Conservation (phyloP, 2,329 filamentous ascomycete species). For the Periconia sp. region DNA sequence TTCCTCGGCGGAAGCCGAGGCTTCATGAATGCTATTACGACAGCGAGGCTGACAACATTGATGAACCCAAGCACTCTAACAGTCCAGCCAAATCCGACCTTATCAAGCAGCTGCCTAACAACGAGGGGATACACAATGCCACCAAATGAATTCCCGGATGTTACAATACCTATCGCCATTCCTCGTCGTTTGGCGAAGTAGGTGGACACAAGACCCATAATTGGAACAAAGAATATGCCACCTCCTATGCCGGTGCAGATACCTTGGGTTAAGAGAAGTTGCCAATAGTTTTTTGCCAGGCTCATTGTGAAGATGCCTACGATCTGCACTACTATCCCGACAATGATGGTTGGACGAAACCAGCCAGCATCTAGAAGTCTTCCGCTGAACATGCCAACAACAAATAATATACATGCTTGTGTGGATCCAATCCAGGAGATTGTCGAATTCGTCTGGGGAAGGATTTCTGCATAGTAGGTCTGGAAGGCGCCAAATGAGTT, state of each 20-base stretch:
- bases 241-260: constrained; percentile 39
- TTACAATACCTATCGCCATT: constrained; percentile 64
- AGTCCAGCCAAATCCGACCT: constrained; percentile 39
- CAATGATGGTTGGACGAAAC: constrained; percentile 50
- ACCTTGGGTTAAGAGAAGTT: constrained; percentile 43
- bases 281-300: constrained; percentile 56
- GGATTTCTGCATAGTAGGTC: constrained; percentile 51
- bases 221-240: constrained; percentile 39
- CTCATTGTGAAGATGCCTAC: constrained; percentile 59
- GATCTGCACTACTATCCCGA: constrained; percentile 50
- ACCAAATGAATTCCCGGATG: constrained; percentile 65
- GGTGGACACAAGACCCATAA: constrained; percentile 48
- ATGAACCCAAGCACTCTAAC: constrained; percentile 53
- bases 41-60: constrained; percentile 41
- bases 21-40: constrained; percentile 49
- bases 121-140: constrained; percentile 67
- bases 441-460: constrained; percentile 44
- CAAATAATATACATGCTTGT: constrained; percentile 55
- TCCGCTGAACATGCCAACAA: constrained; percentile 53
- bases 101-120: constrained; percentile 56
- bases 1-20: constrained; percentile 58
- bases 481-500: constrained; percentile 37
- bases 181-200: constrained; percentile 65
- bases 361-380: constrained; percentile 58
- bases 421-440: constrained; percentile 62